Conservation (phyloP, 2,329 filamentous ascomycete species). For the Cytospora chrysosperma region DNA sequence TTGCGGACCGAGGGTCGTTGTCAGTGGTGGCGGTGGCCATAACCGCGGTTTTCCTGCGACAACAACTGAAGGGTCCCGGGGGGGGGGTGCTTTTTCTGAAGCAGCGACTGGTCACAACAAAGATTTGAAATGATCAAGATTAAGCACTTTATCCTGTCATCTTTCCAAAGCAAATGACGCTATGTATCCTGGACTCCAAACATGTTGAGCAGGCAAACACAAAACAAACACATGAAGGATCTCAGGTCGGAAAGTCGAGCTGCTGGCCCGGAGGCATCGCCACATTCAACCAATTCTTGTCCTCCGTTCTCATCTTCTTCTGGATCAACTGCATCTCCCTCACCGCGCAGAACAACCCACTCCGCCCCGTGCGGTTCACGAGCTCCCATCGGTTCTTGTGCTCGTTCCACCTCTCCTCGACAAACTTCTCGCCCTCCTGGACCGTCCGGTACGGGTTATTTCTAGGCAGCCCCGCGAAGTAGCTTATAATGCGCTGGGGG, state of each 20-base stretch:
- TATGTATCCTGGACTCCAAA: background rate
- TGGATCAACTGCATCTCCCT: constrained; percentile 46
- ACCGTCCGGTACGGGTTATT: constrained; percentile 62
- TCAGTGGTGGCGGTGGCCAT: too few relatives aligned
- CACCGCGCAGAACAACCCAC: constrained; percentile 56
- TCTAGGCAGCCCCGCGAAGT: constrained; percentile 54
- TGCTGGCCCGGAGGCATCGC: constrained; percentile 36
- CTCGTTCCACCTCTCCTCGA: constrained; percentile 48
- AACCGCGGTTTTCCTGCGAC: too few relatives aligned
- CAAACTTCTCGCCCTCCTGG: constrained; percentile 53
- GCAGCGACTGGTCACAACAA: background rate
- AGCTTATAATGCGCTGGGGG: constrained; percentile 58
- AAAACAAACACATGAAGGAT: background rate
- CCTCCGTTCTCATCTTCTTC: constrained; percentile 30
- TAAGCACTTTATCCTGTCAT: background rate
- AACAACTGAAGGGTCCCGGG: too few relatives aligned
- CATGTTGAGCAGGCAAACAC: background rate
- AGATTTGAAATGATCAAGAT: background rate
- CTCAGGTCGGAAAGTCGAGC: constrained; percentile 34
- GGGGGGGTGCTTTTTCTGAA: too few relatives aligned
- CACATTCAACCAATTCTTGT: constrained; percentile 37
- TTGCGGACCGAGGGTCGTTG: too few relatives aligned
- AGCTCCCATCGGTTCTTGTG: constrained; percentile 40
- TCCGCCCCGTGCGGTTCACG: constrained; percentile 44
- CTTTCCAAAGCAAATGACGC: background rate